A percentile compares a stretch with the other conserved stretches of the same genome.
Conservation (phyloP, 1,284 basidiomycete species). For the Stereum hirsutum region DNA sequence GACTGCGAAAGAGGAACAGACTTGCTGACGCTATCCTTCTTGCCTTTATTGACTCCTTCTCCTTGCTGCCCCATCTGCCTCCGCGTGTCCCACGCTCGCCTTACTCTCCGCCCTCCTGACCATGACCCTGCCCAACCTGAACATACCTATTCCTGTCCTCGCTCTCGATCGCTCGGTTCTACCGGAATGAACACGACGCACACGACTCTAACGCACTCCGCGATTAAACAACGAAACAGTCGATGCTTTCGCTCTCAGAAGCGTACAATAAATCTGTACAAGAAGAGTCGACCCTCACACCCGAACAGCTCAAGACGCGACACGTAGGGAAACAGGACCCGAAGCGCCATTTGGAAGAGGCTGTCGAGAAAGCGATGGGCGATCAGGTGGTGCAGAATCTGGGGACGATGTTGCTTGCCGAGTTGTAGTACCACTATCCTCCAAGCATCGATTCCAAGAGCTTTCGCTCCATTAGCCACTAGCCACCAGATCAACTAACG, state of each 20-base stretch:
- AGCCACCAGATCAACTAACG: too few species aligned
- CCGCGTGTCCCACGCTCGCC: background rate
- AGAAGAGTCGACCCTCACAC: conserved; percentile 86
- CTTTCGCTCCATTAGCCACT: background rate
- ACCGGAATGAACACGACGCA: too few species aligned
- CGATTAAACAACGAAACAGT: too few species aligned
- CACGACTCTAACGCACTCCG: too few species aligned
- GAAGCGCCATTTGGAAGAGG: conserved; percentile 93
- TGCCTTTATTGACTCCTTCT: background rate
- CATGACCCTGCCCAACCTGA: background rate
- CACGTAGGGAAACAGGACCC: conserved; percentile 98
- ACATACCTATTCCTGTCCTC: conserved; percentile 4
- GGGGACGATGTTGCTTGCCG: conserved; percentile 86
- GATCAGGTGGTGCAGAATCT: conserved; percentile 93
- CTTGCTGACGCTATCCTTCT: too few species aligned
- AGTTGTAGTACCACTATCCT: conserved; percentile 38
- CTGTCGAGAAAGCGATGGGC: conserved; percentile 94
- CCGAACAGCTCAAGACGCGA: conserved; percentile 88
- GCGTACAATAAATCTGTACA: conserved; percentile 95
- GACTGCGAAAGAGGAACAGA: too few species aligned
- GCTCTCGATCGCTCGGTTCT: too few species aligned
- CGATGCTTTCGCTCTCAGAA: conserved; percentile 86
- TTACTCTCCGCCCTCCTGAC: background rate
- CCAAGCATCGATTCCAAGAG: background rate
- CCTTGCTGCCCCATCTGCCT: background rate